Base-by-base conservation (phyloP, 495 filamentous ascomycete genomes). In the Acidomyces sp. region DNA sequence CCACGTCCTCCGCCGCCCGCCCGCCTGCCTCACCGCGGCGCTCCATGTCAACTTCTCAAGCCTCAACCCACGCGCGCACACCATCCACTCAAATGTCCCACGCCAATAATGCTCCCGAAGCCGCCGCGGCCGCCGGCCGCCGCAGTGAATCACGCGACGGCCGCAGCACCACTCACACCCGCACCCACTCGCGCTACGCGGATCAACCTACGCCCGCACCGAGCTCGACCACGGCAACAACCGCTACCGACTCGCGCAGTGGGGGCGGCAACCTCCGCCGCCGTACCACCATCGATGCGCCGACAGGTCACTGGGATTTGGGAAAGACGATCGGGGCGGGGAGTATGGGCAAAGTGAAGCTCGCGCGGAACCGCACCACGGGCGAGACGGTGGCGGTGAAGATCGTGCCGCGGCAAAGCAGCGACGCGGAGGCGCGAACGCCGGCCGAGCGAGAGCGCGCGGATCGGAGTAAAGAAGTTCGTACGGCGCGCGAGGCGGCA, bases 291-390 rank as follows among this genome's bases (percentile, higher is more conserved):
- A 83, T 92, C 52, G 78, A 76, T 23, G 84, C 85, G 3, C 74
- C 74, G 20, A 83, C 83, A 2, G 87, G 87, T 29, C 75, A 84
- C 63, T 99, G 87, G 82, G 71, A 82, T 19, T 69, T 99, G 34
- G 90, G 88, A 16, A 96, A 99, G 67, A 99, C 90, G 2, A 90
- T 99, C 44, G 90, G 90, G 33, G 85, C 87, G 39, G 90, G 90
- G 9, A 95, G 88, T 58, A 99, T 99, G 90, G 90, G 90, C 43
- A 97, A 96, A 61, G 90, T 97, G 39, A 97, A 97, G 63, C 67
- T 93, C 27, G 92, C 85, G 22, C 71, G 80, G 29, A 84, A 93
- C 52, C 59, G 81, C 6, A 66, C 74, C 23, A 87, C 77, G 0
- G 73, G 73, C 39, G 82, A 92, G 40, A 74, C 78, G 50, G 59